A percentile compares a stretch with the other conserved stretches of the same genome.
phyloP scores from a whole-genome alignment of 208 protist genomes.

The Strigomonas culicis region DNA sequence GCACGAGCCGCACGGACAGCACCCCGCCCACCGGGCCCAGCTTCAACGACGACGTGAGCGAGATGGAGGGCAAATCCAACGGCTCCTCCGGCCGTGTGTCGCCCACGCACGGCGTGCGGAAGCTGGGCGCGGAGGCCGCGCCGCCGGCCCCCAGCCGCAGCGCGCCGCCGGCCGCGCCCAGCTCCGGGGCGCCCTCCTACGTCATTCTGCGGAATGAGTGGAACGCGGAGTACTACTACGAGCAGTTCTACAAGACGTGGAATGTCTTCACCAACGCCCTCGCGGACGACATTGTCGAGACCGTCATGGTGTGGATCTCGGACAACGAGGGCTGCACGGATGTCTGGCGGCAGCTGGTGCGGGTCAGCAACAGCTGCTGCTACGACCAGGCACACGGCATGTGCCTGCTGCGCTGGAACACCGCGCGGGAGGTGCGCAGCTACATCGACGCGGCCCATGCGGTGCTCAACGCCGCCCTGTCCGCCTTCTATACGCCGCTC shows the following conservation, averaged over 20 bases:
- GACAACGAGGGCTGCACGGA: slow-evolving; percentile 25
- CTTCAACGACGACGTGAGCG: background rate
- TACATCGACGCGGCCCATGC: slow-evolving; percentile 38
- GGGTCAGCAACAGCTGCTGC: slow-evolving; percentile 32
- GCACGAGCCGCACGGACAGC: too few relatives aligned
- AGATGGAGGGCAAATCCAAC: background rate
- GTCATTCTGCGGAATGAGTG: slow-evolving; percentile 37
- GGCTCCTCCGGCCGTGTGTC: background rate
- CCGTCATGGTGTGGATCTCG: slow-evolving; percentile 35
- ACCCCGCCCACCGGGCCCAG: too few relatives aligned
- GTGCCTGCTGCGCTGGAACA: slow-evolving; percentile 41
- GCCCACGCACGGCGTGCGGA: background rate
- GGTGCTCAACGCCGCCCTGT: slow-evolving; percentile 42
- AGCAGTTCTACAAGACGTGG: slow-evolving; percentile 39
- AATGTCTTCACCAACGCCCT: slow-evolving; percentile 32
- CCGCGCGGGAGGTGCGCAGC: slow-evolving; percentile 30
- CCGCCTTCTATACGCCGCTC: slow-evolving; percentile 35
- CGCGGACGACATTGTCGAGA: slow-evolving; percentile 23
- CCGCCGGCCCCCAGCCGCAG: too few relatives aligned
- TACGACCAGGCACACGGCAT: slow-evolving; percentile 37
- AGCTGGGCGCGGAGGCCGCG: too few relatives aligned
- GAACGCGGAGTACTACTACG: slow-evolving; percentile 42
- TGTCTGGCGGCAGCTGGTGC: slow-evolving; percentile 20
- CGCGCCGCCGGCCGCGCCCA: background rate
- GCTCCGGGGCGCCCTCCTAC: slow-evolving; percentile 20